Evolutionary conservation across 1,284 basidiomycete species (phyloP).

Genomic region (Serendipita sp.): DNA sequence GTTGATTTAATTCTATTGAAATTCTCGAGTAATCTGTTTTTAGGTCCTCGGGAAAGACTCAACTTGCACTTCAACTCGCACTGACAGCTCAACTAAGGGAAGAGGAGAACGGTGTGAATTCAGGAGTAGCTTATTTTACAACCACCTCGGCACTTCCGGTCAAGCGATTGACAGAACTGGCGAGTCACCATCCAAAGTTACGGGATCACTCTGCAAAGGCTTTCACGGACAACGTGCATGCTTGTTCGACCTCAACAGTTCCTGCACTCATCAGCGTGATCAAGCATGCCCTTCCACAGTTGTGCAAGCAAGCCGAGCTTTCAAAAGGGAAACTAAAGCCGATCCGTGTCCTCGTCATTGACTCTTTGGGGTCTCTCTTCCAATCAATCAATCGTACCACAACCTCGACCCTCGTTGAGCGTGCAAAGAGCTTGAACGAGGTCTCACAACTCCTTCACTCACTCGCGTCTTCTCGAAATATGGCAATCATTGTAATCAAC

Average conservation of each 20-base stretch:
- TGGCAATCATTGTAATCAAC: constrained; percentile 75
- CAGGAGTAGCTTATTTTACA: constrained; percentile 58
- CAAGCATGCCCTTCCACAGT: constrained; percentile 43
- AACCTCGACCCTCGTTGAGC: constrained; percentile 45
- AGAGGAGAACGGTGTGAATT: constrained; percentile 36
- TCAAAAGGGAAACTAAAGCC: constrained; percentile 28
- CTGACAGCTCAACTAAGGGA: constrained; percentile 57
- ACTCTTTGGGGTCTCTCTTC: constrained; percentile 71
- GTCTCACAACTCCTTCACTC: constrained; percentile 54
- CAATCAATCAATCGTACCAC: constrained; percentile 43
- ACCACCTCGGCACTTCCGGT: constrained; percentile 63
- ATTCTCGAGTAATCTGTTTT: background rate
- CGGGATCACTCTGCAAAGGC: constrained; percentile 26
- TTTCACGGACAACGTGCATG: constrained; percentile 54
- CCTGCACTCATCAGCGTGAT: constrained; percentile 54
- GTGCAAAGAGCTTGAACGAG: constrained; percentile 52
- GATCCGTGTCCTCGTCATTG: constrained; percentile 61
- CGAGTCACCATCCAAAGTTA: constrained; percentile 34
- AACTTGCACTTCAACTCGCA: constrained; percentile 66
- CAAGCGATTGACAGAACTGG: constrained; percentile 43
- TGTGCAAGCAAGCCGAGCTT: constrained; percentile 29
- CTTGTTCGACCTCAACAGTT: constrained; percentile 41
- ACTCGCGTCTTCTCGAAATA: constrained; percentile 43
- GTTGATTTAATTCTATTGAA: background rate
- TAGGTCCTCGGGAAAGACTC: constrained; percentile 81